A percentile compares a stretch with the other conserved stretches of the same genome.
These are phyloP conservation scores for Plasmodium vinckei DNA, from an alignment of 169 alveolate genomes.

Conservation along the genomic window DNA sequence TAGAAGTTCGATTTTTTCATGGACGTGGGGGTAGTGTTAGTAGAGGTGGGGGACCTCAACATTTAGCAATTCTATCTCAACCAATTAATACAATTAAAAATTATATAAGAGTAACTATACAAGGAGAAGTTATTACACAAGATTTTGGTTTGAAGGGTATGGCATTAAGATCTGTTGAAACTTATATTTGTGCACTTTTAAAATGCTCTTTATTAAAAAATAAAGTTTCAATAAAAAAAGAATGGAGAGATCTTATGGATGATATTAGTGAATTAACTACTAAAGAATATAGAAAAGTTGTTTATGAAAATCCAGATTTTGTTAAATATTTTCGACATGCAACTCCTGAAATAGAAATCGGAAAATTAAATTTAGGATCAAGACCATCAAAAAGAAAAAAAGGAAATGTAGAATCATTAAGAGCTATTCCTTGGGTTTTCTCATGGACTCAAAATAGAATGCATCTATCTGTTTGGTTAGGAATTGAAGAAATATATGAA, in stretches of 20 bases:
- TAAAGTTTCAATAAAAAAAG: conserved; percentile 66
- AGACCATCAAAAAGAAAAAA: conserved; percentile 87
- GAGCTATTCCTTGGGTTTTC: conserved; percentile 93
- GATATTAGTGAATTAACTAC: conserved; percentile 83
- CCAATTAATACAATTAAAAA: conserved; percentile 87
- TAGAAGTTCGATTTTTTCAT: conserved; percentile 86
- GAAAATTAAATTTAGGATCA: conserved; percentile 87
- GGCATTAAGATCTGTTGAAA: conserved; percentile 86
- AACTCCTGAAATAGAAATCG: conserved; percentile 89
- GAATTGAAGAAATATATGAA: conserved; percentile 80
- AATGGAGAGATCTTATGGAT: conserved; percentile 85
- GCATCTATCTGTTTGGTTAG: conserved; percentile 90
- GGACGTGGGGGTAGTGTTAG: conserved; percentile 91
- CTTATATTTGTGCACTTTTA: conserved; percentile 85
- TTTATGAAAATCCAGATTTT: conserved; percentile 81
- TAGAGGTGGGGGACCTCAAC: conserved; percentile 92
- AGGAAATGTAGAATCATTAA: conserved; percentile 87
- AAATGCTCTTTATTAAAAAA: conserved; percentile 79
- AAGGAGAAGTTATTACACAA: conserved; percentile 86
- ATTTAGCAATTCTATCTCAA: conserved; percentile 87
- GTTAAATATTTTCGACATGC: conserved; percentile 86
- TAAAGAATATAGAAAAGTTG: conserved; percentile 84
- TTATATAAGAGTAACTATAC: conserved; percentile 87
- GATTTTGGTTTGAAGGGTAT: conserved; percentile 82
- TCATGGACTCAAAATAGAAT: conserved; percentile 91